These are phyloP conservation scores for Jaltomata sinuosa DNA, from an alignment of 257 asterid species.

Conservation along the genomic window DNA sequence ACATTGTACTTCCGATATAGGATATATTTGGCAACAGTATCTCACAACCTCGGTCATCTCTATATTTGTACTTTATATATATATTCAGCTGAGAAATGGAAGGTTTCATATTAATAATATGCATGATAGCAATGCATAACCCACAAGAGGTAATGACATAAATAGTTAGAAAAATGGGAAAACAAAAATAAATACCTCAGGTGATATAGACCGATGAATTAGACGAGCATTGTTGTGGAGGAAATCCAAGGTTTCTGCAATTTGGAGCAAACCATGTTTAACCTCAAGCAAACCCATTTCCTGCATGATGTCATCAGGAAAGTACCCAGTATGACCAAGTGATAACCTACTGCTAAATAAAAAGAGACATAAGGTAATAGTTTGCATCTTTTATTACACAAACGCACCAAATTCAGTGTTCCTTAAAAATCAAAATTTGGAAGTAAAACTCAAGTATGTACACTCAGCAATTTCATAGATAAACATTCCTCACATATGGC, in stretches of 20 bases:
- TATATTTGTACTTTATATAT: background rate
- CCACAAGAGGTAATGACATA: background rate
- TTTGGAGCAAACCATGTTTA: slow-evolving; percentile 94
- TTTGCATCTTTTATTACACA: background rate
- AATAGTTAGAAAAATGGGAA: background rate
- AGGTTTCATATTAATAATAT: background rate
- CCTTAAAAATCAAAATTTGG: background rate
- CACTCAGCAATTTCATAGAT: background rate
- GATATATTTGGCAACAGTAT: background rate
- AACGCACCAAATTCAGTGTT: background rate
- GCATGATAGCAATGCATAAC: background rate
- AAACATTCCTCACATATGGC: background rate
- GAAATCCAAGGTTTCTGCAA: slow-evolving; percentile 94
- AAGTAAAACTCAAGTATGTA: background rate
- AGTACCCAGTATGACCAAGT: background rate
- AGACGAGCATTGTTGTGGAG: slow-evolving; percentile 93
- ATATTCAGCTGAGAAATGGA: background rate
- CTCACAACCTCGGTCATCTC: background rate
- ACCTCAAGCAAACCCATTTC: slow-evolving; percentile 96
- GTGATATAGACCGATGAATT: slow-evolving; percentile 82
- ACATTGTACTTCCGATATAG: background rate
- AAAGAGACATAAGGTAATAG: background rate
- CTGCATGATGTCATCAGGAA: slow-evolving; percentile 30
- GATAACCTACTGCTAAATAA: background rate
- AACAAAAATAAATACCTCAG: slow-evolving; percentile 50